Evolutionary conservation across 2,329 filamentous ascomycete genomes (phyloP), one percentile per base, ranked within the genome.

Genomic region (Polychaeton citri): DNA sequence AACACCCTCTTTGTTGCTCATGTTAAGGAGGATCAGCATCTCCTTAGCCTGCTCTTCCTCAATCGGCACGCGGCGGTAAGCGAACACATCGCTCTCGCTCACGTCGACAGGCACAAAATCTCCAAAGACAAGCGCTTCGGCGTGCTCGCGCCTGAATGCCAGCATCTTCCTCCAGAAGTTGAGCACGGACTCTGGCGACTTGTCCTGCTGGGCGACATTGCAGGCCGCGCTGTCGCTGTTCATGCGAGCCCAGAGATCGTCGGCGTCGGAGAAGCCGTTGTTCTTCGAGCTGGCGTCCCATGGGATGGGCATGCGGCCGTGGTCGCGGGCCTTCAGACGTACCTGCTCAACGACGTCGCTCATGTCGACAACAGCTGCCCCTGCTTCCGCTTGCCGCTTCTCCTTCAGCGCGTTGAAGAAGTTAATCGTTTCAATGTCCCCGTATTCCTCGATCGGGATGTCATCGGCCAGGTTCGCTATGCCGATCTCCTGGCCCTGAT

Each of bases 221-320:
- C 76, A 62, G 6, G 60, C 52, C 2, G 51, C 53, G 52, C 74
- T 76, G 52, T 74, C 69, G 38, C 75, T 69, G 50, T 81, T 75
- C 34, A 75, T 67, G 9, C 68, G 66, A 69, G 83, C 82, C 80
- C 79, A 84, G 4, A 79, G 77, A 38, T 62, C 66, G 4, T 58
- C 63, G 0, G 57, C 59, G 1, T 21, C 18, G 10, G 30, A 20
- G 58, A 83, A 83, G 12, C 79, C 78, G 0, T 64, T 76, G 42
- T 81, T 67, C 0, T 58, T 48, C 1, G 57, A 60, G 17, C 55
- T 15, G n/a, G n/a, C 49, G 39, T 75, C 65, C 79, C 79, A 84
- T 49, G 81, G 77, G 53, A 84, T 76, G 0, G 79, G 78, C 1
- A 75, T 74, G 31, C 80, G 66, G 6, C 72, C 74, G 54, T 85